Evolutionary conservation across 2,329 filamentous ascomycete species (phyloP), one percentile per base, ranked within the genome.

Genomic region (Phaeosphaeria sp.): DNA sequence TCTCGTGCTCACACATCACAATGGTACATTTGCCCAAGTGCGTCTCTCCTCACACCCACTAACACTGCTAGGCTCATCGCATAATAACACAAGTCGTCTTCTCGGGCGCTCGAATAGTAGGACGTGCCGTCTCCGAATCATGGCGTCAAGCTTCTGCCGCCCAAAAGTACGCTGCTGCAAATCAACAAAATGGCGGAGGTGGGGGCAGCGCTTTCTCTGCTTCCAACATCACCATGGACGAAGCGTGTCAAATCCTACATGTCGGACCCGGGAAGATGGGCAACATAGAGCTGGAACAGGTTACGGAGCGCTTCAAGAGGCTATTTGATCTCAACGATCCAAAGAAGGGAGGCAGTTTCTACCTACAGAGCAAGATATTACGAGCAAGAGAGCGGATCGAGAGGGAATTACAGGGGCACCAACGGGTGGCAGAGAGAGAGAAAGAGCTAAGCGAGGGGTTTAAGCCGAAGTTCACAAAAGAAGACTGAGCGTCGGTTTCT

Each of bases 201-300:
- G 41, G 64, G 22, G 52, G 63, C 66, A 54, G 63, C 66, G 84
- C 85, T 60, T 84, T 86, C 59, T 78, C 84, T 3, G 83, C 87
- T 13, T 86, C 87, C 5, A 91, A 93, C 74, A 90, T 98, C 79
- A 95, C 93, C 9, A 88, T 99, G 72, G 92, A 97, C 68, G 95
- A 99, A 83, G 95, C 95, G 53, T 98, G 93, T 86, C 92, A 93
- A 80, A 97, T 99, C 74, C 86, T 99, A 63, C 96, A 99, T 77
- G 93, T 99, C 68, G 92, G 94, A 77, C 92, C 93, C 39, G 93
- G 94, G 1, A 86, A 90, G 76, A 86, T 84, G 60, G 92, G 91
- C 46, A 85, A 92, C 75, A 85, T 89, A 58, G 90, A 93, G 75
- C 82, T 93, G 76, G 91, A 93, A 69, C 85, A 90, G 65, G 88